These are phyloP conservation scores for Linum trigynum DNA, from an alignment of 345 rosid genomes.

Conservation along the genomic window DNA sequence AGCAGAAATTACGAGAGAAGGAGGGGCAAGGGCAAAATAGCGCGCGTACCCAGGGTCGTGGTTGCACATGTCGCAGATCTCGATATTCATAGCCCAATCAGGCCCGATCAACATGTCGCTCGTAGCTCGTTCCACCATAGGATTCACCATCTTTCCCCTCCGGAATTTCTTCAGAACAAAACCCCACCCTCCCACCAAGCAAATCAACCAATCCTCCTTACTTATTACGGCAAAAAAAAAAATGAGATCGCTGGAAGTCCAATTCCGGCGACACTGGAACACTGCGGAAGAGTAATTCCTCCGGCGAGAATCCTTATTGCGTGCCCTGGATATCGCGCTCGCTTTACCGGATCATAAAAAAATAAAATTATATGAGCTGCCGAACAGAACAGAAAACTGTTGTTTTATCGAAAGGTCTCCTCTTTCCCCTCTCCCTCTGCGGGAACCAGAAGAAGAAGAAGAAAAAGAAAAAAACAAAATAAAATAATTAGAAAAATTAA, in stretches of 20 bases:
- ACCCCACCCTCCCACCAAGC: not conserved
- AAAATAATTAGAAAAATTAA: no score
- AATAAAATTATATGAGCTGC: not conserved
- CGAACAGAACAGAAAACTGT: not conserved
- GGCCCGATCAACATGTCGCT: conserved; percentile 99
- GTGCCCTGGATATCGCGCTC: not conserved
- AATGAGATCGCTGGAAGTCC: not conserved
- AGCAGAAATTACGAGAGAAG: not conserved
- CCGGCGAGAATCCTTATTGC: not conserved
- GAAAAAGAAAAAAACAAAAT: not conserved
- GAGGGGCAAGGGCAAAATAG: no score
- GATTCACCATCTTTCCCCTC: conserved; percentile 63
- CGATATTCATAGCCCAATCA: conserved; percentile 99
- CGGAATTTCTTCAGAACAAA: not conserved
- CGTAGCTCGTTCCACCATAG: conserved; percentile 97
- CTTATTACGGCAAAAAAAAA: not conserved
- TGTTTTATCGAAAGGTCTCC: not conserved
- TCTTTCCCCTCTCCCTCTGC: not conserved
- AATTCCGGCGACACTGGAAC: not conserved
- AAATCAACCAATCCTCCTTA: not conserved
- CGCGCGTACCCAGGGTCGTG: conserved; percentile 70
- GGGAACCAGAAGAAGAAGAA: no score
- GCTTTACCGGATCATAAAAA: not conserved
- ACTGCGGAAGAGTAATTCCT: not conserved
- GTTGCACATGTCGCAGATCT: conserved; percentile 98